A percentile compares a stretch with the other conserved stretches of the same genome.
Conservation (phyloP, 2,329 filamentous ascomycete species). For the Tolypocladium ovalisporum region DNA sequence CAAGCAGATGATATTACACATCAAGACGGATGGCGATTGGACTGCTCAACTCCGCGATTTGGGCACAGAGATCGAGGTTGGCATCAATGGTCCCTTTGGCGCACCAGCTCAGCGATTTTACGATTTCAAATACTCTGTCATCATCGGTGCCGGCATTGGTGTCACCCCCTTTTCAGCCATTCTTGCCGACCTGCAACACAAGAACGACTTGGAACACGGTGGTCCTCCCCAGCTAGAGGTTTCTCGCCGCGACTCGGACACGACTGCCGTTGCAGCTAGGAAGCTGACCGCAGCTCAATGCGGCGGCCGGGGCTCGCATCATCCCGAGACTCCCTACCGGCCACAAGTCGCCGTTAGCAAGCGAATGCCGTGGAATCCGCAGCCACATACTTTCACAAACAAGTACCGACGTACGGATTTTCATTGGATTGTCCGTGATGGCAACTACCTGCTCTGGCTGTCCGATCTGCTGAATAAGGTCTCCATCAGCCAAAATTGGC, state of each 20-base stretch:
- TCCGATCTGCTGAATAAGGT: slow-evolving; percentile 43
- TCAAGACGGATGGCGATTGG: slow-evolving; percentile 49
- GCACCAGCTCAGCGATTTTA: slow-evolving; percentile 48
- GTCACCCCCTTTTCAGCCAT: slow-evolving; percentile 48
- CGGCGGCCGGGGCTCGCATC: not conserved
- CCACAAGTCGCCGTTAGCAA: not conserved
- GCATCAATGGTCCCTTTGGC: slow-evolving; percentile 46
- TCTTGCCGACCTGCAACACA: slow-evolving; percentile 40
- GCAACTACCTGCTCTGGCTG: slow-evolving; percentile 46
- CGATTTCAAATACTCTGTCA: slow-evolving; percentile 43
- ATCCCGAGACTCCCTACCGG: no score
- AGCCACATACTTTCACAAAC: slow-evolving; percentile 7
- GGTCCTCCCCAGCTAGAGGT: slow-evolving; percentile 8
- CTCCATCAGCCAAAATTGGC: slow-evolving; percentile 24
- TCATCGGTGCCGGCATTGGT: slow-evolving; percentile 46
- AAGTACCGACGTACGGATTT: slow-evolving; percentile 43
- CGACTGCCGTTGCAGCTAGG: not conserved
- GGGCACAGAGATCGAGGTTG: slow-evolving; percentile 33
- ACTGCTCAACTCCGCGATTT: slow-evolving; percentile 33
- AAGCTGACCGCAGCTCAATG: not conserved
- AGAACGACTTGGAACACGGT: slow-evolving; percentile 26
- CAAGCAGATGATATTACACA: slow-evolving; percentile 41
- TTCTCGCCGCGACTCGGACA: not conserved
- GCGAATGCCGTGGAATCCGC: not conserved
- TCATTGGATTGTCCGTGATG: slow-evolving; percentile 49